Evolutionary conservation across 495 filamentous ascomycete genomes (phyloP), one percentile per base, ranked within the genome.

Genomic region (Thermothielavioides terrestris): DNA sequence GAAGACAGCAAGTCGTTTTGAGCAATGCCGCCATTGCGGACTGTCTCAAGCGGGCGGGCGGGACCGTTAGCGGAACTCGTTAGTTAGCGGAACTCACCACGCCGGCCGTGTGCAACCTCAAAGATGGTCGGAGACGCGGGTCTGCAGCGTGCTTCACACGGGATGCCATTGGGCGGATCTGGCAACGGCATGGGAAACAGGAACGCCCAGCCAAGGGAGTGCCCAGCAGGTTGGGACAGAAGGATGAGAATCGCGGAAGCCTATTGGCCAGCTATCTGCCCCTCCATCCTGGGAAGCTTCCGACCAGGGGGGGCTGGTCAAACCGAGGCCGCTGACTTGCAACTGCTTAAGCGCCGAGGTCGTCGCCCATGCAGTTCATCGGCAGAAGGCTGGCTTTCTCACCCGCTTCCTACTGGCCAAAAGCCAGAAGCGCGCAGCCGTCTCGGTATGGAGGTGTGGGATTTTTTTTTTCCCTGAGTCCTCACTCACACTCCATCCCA

Each of bases 321-420:
- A 42, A 49, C 45, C 30, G 25, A 32, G 47, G 10, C 23, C 49
- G 35, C 48, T 62, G 47, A 63, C 55, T 68, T 53, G 62, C 53
- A 44, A 49, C 55, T 49, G 30, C 47, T 61, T 68, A 68, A 68
- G 65, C 65, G 65, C 65, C 65, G 52, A 52, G 55, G 58, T 58
- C 57, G 46, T 56, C 39, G 34, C 21, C 36, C 59, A 58, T 67
- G 65, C 65, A 65, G 59, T 40, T 55, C 53, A 45, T 60, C 58
- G 46, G 61, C 50, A 60, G 53, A 52, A 53, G 60, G 50, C 46
- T 54, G 55, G 54, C 47, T 51, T 53, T 20, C 47, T 61, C 22
- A 44, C 44, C 49, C 28, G 26, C 49, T 26, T 56, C 42, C 31
- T 43, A 67, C 61, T 67, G 64, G 64, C 52, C 46, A 32, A 46